Percentiles rank a stretch among this genome's conserved stretches.
Conservation (phyloP, 306 rosid species). For the Styphnolobium japonicum region DNA sequence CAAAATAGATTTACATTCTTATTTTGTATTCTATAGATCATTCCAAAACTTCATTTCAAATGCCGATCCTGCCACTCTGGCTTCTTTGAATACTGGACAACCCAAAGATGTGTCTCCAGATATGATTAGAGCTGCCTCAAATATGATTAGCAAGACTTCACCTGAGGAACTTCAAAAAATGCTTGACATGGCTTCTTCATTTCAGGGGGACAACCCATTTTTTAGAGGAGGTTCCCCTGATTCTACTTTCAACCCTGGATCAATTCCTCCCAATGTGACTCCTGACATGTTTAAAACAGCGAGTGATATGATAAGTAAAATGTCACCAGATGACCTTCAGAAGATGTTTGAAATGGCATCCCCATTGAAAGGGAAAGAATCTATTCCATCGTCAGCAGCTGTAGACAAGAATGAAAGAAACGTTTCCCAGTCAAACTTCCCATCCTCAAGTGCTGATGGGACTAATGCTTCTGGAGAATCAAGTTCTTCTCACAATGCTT, state of each 20-base stretch:
- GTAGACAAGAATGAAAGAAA: slow-evolving; percentile 32
- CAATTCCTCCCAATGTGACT: slow-evolving; percentile 62
- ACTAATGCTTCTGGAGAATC: slow-evolving; percentile 45
- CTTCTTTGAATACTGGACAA: slow-evolving; percentile 64
- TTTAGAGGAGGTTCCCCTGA: slow-evolving; percentile 45
- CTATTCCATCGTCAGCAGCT: slow-evolving; percentile 40
- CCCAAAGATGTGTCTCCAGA: slow-evolving; percentile 68
- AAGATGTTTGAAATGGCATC: slow-evolving; percentile 88
- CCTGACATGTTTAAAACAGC: slow-evolving; percentile 93
- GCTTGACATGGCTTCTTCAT: slow-evolving; percentile 83
- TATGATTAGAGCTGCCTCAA: slow-evolving; percentile 77
- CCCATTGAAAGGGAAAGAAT: slow-evolving; percentile 54
- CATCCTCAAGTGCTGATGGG: slow-evolving; percentile 41
- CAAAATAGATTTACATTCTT: neutral
- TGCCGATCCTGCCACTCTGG: slow-evolving; percentile 64
- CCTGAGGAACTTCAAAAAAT: slow-evolving; percentile 78
- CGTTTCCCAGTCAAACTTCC: slow-evolving; percentile 31
- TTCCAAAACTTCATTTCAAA: slow-evolving; percentile 80
- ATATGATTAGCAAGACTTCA: slow-evolving; percentile 81
- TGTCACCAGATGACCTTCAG: slow-evolving; percentile 84
- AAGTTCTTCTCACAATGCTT: slow-evolving; percentile 40
- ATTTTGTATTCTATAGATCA: slow-evolving; percentile 49
- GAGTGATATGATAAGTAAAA: slow-evolving; percentile 70
- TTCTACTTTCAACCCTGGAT: slow-evolving; percentile 48
- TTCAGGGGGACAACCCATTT: slow-evolving; percentile 53